Percentiles rank a stretch among this genome's conserved stretches.
Evolutionary conservation across 2,329 filamentous ascomycete species (phyloP).

Genomic region (Phoma sp.): DNA sequence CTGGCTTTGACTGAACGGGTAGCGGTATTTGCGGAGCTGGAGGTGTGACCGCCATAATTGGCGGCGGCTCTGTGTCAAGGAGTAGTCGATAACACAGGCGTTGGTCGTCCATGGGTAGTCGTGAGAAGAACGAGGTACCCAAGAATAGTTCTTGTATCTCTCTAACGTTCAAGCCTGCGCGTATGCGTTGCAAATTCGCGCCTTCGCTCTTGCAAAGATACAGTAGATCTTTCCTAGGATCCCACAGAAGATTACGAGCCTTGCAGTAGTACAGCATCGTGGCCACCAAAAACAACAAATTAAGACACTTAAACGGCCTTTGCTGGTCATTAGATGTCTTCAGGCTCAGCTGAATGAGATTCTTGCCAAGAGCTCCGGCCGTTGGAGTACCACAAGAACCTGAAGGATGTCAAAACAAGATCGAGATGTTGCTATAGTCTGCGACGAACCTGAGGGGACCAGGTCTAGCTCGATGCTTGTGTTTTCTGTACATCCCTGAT

Average conservation of each 20-base stretch:
- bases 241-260: conserved; percentile 35
- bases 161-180: conserved; percentile 30
- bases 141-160: conserved; percentile 37
- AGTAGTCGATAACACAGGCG: conserved; percentile 35
- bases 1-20: not conserved
- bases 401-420: not conserved
- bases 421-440: no score
- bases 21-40: conserved; percentile 13
- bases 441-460: conserved; percentile 36
- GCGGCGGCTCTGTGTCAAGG: conserved; percentile 34
- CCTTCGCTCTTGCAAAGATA: conserved; percentile 38
- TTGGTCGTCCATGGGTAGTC: conserved; percentile 30
- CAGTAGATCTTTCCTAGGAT: conserved; percentile 37
- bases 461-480: conserved; percentile 41
- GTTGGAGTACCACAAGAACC: conserved; percentile 33
- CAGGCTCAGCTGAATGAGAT: conserved; percentile 34
- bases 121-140: conserved; percentile 34
- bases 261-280: conserved; percentile 35
- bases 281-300: conserved; percentile 38
- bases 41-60: conserved; percentile 29
- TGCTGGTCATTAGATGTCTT: conserved; percentile 29
- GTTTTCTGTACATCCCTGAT: conserved; percentile 33
- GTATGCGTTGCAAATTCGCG: conserved; percentile 31
- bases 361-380: conserved; percentile 31
- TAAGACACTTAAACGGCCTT: conserved; percentile 37